Evolutionary conservation across 148 eudicot genomes (phyloP).

Genomic region (Vaccinium vitisidaea): DNA sequence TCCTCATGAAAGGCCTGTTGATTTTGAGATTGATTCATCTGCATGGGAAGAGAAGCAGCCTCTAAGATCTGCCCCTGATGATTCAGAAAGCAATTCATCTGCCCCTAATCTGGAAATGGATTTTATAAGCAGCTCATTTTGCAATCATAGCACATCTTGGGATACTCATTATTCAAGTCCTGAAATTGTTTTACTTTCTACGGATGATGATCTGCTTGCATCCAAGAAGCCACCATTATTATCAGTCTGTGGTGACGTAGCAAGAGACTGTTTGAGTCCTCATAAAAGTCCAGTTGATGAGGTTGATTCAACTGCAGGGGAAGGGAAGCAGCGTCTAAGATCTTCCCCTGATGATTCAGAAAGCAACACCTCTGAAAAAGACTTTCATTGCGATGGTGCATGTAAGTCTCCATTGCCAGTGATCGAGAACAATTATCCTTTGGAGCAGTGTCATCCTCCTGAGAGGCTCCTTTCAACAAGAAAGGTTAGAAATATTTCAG

Average conservation of each 20-base stretch:
- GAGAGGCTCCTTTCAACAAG: slow-evolving; percentile 70
- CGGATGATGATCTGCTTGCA: slow-evolving; percentile 19
- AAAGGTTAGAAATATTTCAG: slow-evolving; percentile 45
- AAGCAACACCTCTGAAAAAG: slow-evolving; percentile 11
- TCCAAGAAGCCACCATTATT: slow-evolving; percentile 17
- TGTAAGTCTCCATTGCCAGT: slow-evolving; percentile 27
- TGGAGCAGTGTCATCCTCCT: slow-evolving; percentile 42
- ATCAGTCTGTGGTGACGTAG: background rate
- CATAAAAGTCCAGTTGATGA: slow-evolving; percentile 6
- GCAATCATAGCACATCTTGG: slow-evolving; percentile 17
- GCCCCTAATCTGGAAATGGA: slow-evolving; percentile 2
- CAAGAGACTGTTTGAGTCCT: slow-evolving; percentile 11
- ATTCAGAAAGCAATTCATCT: slow-evolving; percentile 15
- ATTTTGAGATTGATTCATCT: slow-evolving; percentile 12
- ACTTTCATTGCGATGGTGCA: slow-evolving; percentile 19
- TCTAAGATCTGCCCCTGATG: slow-evolving; percentile 7
- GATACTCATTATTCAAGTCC: slow-evolving; percentile 12
- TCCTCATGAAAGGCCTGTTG: slow-evolving; percentile 9
- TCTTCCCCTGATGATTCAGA: slow-evolving; percentile 14
- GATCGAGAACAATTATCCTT: slow-evolving; percentile 17
- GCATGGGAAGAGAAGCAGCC: slow-evolving; percentile 24
- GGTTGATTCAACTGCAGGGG: slow-evolving; percentile 16
- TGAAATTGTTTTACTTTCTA: slow-evolving; percentile 10
- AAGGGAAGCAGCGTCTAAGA: slow-evolving; percentile 21
- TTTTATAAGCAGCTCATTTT: slow-evolving; percentile 14